Evolutionary conservation across 1,139 yeast genomes (phyloP), one percentile per base, ranked within the genome.

Genomic region (Magnusiomyces sp.): DNA sequence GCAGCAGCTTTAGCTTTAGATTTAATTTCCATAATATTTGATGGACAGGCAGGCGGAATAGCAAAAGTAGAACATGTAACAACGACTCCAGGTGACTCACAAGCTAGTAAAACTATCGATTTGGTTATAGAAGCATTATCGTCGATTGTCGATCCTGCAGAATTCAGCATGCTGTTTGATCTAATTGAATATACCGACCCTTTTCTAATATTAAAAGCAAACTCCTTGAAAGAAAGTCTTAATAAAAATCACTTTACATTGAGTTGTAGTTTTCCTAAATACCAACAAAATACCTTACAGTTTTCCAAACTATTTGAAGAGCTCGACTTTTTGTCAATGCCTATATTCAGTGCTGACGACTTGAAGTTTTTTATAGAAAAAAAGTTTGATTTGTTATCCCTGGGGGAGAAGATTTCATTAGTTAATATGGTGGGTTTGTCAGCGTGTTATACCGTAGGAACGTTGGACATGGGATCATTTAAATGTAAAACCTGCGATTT

Each of bases 1-100:
- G 48, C 52, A 6, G 41, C 52, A 5, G 40, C 52, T n/a, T 43
- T 51, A 11, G 50, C 48, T 1, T 31, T 51, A 5, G 54, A 51
- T 40, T 31, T 51, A 10, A 46, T 47, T 36, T 46, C 42, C 11
- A 11, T 20, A 2, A 27, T 42, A 13, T 29, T 48, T 6, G 43
- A 38, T 20, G 17, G 36, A 32, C 39, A 33, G 9, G 9, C 43
- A 6, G 43, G 45, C 31, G 20, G 36, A 11, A 14, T 46, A 10
- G 19, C 48, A 23, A 23, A 23, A 23, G 29, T 23, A 23, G 29
- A 23, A 23, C 29, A 23, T 7, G 29, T 13, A 33, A 20, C 27
- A 23, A 37, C 11, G 34, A 20, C 17, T 27, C 33, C 17, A 34
- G 37, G n/a, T 9, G n/a, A 34, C 11, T 34, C 16, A 13, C n/a